Conservation (phyloP, 1,139 yeast species). For the Pichia inconspicua region DNA sequence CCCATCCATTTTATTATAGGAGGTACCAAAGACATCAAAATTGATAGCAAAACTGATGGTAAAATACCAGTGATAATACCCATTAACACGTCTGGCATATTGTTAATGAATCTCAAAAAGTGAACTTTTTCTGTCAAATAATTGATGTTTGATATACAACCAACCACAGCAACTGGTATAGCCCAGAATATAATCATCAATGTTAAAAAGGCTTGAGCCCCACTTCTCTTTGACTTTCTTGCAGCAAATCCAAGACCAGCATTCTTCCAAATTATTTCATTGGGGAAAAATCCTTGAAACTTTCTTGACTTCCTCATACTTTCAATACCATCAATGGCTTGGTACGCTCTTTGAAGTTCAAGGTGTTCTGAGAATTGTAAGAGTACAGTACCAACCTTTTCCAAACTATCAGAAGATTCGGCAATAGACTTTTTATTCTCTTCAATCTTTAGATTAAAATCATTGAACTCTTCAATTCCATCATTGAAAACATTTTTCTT, state of each 20-base stretch:
- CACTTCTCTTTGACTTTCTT: slow-evolving; percentile 35
- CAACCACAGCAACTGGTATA: slow-evolving; percentile 92
- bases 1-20: slow-evolving; percentile 63
- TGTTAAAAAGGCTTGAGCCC: slow-evolving; percentile 37
- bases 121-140: slow-evolving; percentile 59
- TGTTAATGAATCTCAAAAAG: slow-evolving; percentile 62
- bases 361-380: slow-evolving; percentile 81
- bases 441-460: slow-evolving; percentile 57
- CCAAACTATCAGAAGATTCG: slow-evolving; percentile 32
- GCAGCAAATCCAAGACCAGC: slow-evolving; percentile 37
- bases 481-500: slow-evolving; percentile 81
- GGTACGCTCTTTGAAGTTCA: slow-evolving; percentile 85
- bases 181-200: slow-evolving; percentile 78
- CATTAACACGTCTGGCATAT: slow-evolving; percentile 55
- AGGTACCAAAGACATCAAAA: slow-evolving; percentile 77
- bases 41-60: slow-evolving; percentile 75
- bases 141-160: slow-evolving; percentile 80
- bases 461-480: slow-evolving; percentile 58
- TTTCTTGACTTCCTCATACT: slow-evolving; percentile 37
- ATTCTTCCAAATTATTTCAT: slow-evolving; percentile 80
- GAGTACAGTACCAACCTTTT: slow-evolving; percentile 64
- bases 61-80: slow-evolving; percentile 84
- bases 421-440: slow-evolving; percentile 42
- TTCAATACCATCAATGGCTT: slow-evolving; percentile 48
- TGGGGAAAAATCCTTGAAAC: slow-evolving; percentile 54